Conservation (phyloP, 1,284 basidiomycete genomes). For the Marasmius tenuissimus region DNA sequence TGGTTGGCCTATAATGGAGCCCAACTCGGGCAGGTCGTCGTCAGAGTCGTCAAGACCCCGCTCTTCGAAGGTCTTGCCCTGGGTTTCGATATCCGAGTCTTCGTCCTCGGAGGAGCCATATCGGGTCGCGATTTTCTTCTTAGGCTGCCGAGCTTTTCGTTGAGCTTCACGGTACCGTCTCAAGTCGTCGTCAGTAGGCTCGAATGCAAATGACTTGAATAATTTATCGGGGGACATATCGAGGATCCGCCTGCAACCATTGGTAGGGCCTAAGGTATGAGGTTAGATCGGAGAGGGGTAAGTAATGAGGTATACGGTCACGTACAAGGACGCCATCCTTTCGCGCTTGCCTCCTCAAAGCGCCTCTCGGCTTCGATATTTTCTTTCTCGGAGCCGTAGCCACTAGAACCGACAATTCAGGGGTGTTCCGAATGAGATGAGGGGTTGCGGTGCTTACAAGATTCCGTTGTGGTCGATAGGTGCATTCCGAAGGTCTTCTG, state of each 20-base stretch:
- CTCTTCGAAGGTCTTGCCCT: constrained; percentile 27
- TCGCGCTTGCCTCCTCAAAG: constrained; percentile 53
- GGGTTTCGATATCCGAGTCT: constrained; percentile 12
- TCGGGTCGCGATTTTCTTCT: constrained; percentile 13
- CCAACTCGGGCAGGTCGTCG: constrained; percentile 52
- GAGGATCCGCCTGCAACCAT: constrained; percentile 5
- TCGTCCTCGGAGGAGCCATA: constrained; percentile 19
- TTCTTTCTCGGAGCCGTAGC: constrained; percentile 52
- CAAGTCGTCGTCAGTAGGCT: constrained; percentile 38
- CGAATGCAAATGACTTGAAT: constrained; percentile 10
- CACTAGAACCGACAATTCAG: constrained; percentile 32
- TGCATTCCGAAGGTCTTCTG: constrained; percentile 47
- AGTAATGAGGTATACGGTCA: constrained; percentile 40
- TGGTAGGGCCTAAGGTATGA: constrained; percentile 34
- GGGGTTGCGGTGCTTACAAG: constrained; percentile 41
- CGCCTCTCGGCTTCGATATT: constrained; percentile 53
- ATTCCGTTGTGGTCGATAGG: constrained; percentile 54
- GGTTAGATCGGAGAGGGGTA: constrained; percentile 54
- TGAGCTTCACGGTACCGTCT: constrained; percentile 24
- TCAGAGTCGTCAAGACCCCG: constrained; percentile 36
- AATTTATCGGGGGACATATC: constrained; percentile 4
- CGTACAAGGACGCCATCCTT: constrained; percentile 60
- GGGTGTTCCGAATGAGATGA: not conserved
- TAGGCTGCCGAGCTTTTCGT: constrained; percentile 19
- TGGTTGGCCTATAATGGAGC: constrained; percentile 25